Evolutionary conservation across 2,329 filamentous ascomycete species (phyloP).

Genomic region (Neocucurbitaria cava): DNA sequence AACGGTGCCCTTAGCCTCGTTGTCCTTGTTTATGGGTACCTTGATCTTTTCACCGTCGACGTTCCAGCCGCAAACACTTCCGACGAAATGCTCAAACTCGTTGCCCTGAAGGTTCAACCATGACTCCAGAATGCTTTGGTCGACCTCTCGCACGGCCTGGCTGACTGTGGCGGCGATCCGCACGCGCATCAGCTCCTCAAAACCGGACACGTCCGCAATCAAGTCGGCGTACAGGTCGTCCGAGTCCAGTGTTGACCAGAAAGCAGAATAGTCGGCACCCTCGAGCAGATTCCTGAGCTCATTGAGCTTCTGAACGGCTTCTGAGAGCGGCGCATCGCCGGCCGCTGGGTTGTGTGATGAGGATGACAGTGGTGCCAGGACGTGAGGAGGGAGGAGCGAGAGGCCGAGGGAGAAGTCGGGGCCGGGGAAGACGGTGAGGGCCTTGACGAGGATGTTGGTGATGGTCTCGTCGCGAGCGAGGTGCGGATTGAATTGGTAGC

Average conservation of each 20-base stretch:
- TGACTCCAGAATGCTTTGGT: slow-evolving; percentile 54
- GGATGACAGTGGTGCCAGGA: slow-evolving; percentile 67
- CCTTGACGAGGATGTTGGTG: slow-evolving; percentile 98
- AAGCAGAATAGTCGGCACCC: slow-evolving; percentile 85
- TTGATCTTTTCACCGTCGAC: slow-evolving; percentile 72
- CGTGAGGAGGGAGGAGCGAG: slow-evolving; percentile 87
- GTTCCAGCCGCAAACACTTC: slow-evolving; percentile 76
- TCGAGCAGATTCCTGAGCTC: slow-evolving; percentile 86
- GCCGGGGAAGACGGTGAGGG: slow-evolving; percentile 94
- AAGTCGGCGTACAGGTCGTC: slow-evolving; percentile 97
- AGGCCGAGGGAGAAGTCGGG: slow-evolving; percentile 94
- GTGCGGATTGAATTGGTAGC: slow-evolving; percentile 99
- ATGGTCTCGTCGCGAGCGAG: slow-evolving; percentile 95
- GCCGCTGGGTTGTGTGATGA: slow-evolving; percentile 58
- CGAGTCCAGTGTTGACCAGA: slow-evolving; percentile 91
- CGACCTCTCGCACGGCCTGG: slow-evolving; percentile 81
- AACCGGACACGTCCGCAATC: slow-evolving; percentile 90
- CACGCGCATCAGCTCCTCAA: slow-evolving; percentile 91
- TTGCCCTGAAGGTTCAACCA: slow-evolving; percentile 57
- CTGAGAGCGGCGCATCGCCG: slow-evolving; percentile 74
- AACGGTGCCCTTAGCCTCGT: slow-evolving; percentile 90
- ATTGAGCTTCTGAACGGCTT: slow-evolving; percentile 89
- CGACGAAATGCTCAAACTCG: slow-evolving; percentile 59
- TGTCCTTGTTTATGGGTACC: slow-evolving; percentile 88
- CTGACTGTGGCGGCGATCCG: slow-evolving; percentile 88